Base-by-base conservation (phyloP, 2,329 filamentous ascomycete species). In the Sporothrix euskadiensis region DNA sequence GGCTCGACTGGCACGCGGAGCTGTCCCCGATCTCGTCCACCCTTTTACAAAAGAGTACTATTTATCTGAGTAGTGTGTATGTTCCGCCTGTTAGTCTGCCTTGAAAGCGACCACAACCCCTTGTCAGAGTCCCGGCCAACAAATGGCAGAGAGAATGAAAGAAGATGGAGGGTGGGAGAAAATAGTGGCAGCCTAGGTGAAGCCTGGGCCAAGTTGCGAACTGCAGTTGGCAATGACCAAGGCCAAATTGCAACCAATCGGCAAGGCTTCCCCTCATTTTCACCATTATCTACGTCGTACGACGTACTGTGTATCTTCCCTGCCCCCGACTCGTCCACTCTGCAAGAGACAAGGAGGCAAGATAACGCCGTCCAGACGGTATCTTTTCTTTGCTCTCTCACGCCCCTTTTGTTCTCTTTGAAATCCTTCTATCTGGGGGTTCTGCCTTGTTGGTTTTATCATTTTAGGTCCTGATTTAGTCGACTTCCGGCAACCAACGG, bases 41-140 rank as follows among this genome's bases (percentile, higher is more conserved):
- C 52, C 54, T 10, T 35, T 16, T 69, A 52, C 35, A 35, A 8
- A 35, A 2, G 26, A 26, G 26, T 26, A 19, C n/a, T 26, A 32
- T 9, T 35, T 54, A n/a, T n/a, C n/a, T n/a, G n/a, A n/a, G n/a
- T n/a, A n/a, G n/a, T n/a, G n/a, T n/a, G 32, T 19, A 2, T 63
- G 10, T 16, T 26, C 30, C 52, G 68, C 52, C 68, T 69, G 32
- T n/a, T 70, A 56, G 69, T 71, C 69, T 71, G 69, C 69, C 69
- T 71, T 71, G 68, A 19, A 32, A 57, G 56, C 6, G 39, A 30
- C 22, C 39, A 66, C 39, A 16, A 22, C 39, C 22, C 39, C 39
- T n/a, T 39, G n/a, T 66, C 22, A 66, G 12, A n/a, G 41, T 41
- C 35, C 30, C 39, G 39, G 59, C 26, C 10, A 35, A 44, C 59